phyloP scores from a whole-genome alignment of 805 yeast genomes.

The Zygosaccharomyces lentus region DNA sequence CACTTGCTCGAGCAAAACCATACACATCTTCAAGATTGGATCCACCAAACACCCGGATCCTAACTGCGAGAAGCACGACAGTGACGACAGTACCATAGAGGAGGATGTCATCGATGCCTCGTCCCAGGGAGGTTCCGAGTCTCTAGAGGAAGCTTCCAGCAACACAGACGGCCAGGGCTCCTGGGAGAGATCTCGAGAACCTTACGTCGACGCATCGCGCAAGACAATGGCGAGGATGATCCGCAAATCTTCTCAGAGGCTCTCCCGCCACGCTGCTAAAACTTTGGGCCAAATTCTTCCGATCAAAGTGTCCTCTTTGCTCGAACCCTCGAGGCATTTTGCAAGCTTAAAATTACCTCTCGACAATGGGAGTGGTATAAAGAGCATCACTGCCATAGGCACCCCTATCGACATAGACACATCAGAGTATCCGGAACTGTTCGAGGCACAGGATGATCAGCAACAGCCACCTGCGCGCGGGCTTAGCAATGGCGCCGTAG shows the following conservation, averaged over 20 bases:
- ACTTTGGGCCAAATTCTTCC: conserved; percentile 87
- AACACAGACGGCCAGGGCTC: conserved; percentile 11
- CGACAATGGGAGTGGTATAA: conserved; percentile 20
- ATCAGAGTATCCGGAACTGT: conserved; percentile 31
- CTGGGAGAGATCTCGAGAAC: conserved; percentile 40
- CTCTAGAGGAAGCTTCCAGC: conserved; percentile 13
- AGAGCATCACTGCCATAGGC: conserved; percentile 31
- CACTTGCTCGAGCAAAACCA: conserved; percentile 84
- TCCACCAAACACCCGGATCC: conserved; percentile 9
- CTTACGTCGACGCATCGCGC: conserved; percentile 66
- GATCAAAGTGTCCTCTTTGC: conserved; percentile 64
- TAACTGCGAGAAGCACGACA: conserved; percentile 22
- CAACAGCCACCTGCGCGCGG: neutral
- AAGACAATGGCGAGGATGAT: conserved; percentile 71
- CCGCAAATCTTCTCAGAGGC: conserved; percentile 69
- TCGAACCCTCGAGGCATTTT: conserved; percentile 89
- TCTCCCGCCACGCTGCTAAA: conserved; percentile 79
- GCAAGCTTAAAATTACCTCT: conserved; percentile 76
- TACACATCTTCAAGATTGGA: conserved; percentile 78
- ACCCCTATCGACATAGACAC: conserved; percentile 33
- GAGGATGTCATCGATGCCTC: conserved; percentile 21
- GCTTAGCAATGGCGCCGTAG: conserved; percentile 3
- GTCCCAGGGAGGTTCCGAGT: conserved; percentile 10
- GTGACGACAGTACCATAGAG: conserved; percentile 40
- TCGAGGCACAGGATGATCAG: conserved; percentile 12